Evolutionary conservation across 768 basidiomycete genomes (phyloP).

Genomic region (Pholiota molesta): DNA sequence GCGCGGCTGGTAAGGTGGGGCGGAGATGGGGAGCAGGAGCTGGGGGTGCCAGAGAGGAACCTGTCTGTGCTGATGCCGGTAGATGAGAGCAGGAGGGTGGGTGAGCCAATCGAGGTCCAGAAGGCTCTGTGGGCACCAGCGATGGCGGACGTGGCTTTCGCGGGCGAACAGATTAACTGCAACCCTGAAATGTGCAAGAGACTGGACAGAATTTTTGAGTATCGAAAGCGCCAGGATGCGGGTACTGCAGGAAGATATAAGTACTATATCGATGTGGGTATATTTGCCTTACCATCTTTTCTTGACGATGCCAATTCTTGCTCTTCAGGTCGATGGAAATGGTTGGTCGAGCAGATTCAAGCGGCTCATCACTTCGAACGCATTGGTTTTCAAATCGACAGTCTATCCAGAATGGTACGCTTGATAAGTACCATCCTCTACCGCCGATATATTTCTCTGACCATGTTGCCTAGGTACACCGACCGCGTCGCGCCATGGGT

Average conservation of each 20-base stretch:
- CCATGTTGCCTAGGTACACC: slow-evolving; percentile 39
- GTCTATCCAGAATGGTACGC: slow-evolving; percentile 67
- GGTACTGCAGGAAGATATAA: slow-evolving; percentile 54
- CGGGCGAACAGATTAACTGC: slow-evolving; percentile 44
- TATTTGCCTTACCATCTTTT: background rate
- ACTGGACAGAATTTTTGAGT: slow-evolving; percentile 50
- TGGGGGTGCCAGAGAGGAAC: slow-evolving; percentile 26
- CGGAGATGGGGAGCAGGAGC: slow-evolving; percentile 9
- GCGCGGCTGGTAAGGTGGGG: slow-evolving; percentile 21
- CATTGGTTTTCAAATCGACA: slow-evolving; percentile 64
- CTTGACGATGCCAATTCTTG: background rate
- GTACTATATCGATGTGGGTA: slow-evolving; percentile 57
- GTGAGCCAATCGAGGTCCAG: slow-evolving; percentile 28
- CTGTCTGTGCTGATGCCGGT: slow-evolving; percentile 36
- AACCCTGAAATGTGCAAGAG: slow-evolving; percentile 41
- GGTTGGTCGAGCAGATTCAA: slow-evolving; percentile 71
- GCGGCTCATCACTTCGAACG: slow-evolving; percentile 58
- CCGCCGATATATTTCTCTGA: background rate
- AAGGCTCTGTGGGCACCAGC: slow-evolving; percentile 41
- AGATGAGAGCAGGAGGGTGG: slow-evolving; percentile 31
- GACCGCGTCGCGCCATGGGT: slow-evolving; percentile 66
- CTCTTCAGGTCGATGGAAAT: slow-evolving; percentile 53
- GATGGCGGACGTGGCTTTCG: slow-evolving; percentile 59
- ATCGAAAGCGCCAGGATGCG: slow-evolving; percentile 39
- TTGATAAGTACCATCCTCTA: background rate